These are phyloP conservation scores for Eucalyptus dawsonii DNA, from an alignment of 345 rosid species.

Conservation along the genomic window DNA sequence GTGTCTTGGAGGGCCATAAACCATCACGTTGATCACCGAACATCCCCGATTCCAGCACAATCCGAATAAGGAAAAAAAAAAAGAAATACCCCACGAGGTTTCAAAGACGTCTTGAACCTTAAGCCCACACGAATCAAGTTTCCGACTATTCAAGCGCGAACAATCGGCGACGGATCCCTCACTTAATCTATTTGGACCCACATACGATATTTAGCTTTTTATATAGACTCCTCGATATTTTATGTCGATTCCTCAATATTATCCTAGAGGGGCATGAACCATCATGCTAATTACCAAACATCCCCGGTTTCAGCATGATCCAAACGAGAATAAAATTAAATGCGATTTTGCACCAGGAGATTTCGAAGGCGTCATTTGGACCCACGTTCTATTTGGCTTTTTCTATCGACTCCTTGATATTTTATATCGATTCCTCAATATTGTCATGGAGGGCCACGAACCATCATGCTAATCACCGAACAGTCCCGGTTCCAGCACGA, in stretches of 20 bases:
- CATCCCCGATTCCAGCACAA: neutral
- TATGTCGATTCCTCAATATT: neutral
- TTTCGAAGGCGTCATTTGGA: neutral
- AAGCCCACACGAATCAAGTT: neutral
- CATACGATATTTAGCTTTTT: neutral
- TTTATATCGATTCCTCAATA: neutral
- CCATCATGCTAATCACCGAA: neutral
- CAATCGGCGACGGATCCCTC: neutral
- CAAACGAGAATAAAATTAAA: no score
- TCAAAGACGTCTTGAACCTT: neutral
- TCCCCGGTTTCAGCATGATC: neutral
- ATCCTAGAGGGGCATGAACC: neutral
- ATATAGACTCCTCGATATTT: no score
- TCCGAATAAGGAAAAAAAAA: no score
- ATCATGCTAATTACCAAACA: neutral
- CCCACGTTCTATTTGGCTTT: neutral
- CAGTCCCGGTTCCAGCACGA: neutral
- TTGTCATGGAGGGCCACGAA: neutral
- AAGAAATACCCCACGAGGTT: neutral
- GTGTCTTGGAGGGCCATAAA: neutral
- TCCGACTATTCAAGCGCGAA: neutral
- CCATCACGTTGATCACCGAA: neutral
- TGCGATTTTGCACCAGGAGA: neutral
- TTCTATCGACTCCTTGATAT: neutral
- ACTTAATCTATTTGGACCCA: neutral